Evolutionary conservation across 805 yeast species (phyloP).

Genomic region (Huiozyma naganishii): DNA sequence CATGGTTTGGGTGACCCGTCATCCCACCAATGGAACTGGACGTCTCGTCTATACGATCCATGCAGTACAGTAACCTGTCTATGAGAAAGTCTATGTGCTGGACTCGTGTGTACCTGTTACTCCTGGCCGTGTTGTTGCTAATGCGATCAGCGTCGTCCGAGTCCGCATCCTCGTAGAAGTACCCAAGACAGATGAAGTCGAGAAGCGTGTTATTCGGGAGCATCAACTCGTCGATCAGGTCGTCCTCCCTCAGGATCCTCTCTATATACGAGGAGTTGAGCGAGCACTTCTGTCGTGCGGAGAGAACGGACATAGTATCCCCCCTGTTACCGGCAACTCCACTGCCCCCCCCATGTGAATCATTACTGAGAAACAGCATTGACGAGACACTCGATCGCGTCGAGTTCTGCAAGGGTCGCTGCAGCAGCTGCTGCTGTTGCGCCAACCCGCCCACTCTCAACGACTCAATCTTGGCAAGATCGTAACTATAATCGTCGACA

Average conservation of each 20-base stretch:
- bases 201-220: constrained; percentile 31
- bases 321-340: background rate
- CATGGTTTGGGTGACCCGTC: background rate
- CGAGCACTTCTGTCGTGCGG: background rate
- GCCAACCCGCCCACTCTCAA: background rate
- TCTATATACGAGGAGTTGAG: constrained; percentile 26
- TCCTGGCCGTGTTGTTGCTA: too few species aligned
- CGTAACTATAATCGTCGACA: constrained; percentile 1
- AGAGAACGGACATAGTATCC: background rate
- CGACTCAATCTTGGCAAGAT: constrained; percentile 1
- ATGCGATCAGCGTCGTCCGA: constrained; percentile 1
- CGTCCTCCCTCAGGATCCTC: constrained; percentile 29
- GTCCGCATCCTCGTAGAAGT: constrained; percentile 18
- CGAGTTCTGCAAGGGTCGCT: too few species aligned
- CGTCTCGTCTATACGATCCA: constrained; percentile 13
- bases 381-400: constrained; percentile 3
- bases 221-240: constrained; percentile 28
- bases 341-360: background rate
- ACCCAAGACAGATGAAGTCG: constrained; percentile 42
- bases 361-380: constrained; percentile 1
- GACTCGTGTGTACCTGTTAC: constrained; percentile 9
- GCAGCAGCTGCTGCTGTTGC: background rate
- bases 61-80: constrained; percentile 18
- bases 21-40: background rate
- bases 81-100: constrained; percentile 24